Evolutionary conservation across 1,284 basidiomycete species (phyloP).

Genomic region (Exsudoporus floridanus): DNA sequence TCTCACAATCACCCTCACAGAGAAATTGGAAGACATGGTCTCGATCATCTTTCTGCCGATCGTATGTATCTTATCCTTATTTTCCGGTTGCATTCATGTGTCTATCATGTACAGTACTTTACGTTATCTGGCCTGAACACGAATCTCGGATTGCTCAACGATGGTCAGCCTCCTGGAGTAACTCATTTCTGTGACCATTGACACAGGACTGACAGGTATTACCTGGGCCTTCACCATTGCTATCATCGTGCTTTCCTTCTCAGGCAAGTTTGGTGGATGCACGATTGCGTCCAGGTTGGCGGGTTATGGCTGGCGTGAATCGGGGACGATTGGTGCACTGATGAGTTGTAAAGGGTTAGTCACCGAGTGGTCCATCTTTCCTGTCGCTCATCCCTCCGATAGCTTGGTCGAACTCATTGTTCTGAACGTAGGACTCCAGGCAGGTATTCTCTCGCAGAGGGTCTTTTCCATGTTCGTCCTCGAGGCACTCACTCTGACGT

Average conservation of each 20-base stretch:
- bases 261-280: conserved; percentile 82
- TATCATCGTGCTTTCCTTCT: conserved; percentile 79
- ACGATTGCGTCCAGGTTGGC: conserved; percentile 63
- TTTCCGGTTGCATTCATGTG: background rate
- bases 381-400: background rate
- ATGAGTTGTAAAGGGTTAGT: conserved; percentile 94
- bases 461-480: conserved; percentile 91
- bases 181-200: conserved; percentile 13
- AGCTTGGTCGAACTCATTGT: conserved; percentile 90
- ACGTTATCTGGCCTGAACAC: conserved; percentile 86
- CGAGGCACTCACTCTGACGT: conserved; percentile 83
- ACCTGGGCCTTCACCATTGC: conserved; percentile 90
- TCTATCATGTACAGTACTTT: conserved; percentile 64
- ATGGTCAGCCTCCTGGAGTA: conserved; percentile 41
- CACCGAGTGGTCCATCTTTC: background rate
- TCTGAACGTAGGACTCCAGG: conserved; percentile 87
- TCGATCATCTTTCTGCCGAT: conserved; percentile 83
- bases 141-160: conserved; percentile 77
- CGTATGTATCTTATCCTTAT: conserved; percentile 41
- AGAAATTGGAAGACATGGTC: conserved; percentile 83
- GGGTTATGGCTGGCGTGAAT: conserved; percentile 79
- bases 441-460: conserved; percentile 74
- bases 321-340: conserved; percentile 82
- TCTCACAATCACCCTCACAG: conserved; percentile 73
- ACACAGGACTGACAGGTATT: conserved; percentile 61